Base-by-base conservation (phyloP, 441 rosid species). In the Erodium texanum region DNA sequence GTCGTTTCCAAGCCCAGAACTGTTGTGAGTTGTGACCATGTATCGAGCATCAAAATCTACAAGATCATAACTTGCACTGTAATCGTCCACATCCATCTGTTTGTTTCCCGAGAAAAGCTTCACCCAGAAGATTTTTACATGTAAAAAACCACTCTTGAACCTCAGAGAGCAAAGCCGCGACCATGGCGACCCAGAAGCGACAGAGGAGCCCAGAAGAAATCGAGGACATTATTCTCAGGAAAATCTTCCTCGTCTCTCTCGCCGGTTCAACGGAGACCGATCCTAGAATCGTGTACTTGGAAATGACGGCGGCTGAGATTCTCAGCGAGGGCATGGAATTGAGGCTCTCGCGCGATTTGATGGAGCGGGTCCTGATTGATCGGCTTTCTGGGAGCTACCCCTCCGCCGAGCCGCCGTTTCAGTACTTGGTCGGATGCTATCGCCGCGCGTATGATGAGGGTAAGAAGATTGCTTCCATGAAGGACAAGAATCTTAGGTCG, bases 191-290 rank as follows among this genome's bases (percentile, higher is more conserved):
- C 43, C 73, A 70, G 43, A 91, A 75, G 50, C 86, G 85, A 5
- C 94, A 89, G 66, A 73, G 95, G 69, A 83, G 93, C 15, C 85
- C 80, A 19, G 73, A 73, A 50, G 96, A 95, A 78, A 83, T 92
- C 69, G 99, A 95, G 82, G 98, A 95, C 74, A 85, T 87, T 38
- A 86, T 92, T 77, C 91, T 95, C 67, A 84, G 90, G 16, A 95
- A 90, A 74, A 87, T 95, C 74, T 76, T 92, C 67, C 81, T 82
- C 32, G 77, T 90, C 41, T 82, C 90, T 66, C 89, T 95, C 68
- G 64, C 76, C n/a, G 86, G 83, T 15, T 68, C 86, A 16, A 27
- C 52, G 23, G 80, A 50, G 2, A 11, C 82, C 38, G 96, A 90
- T 81, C 75, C 89, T 5, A 78, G 88, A 56, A 27, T 83, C 41